Base-by-base conservation (phyloP, 2,329 filamentous ascomycete genomes). In the Fusarium falciforme region DNA sequence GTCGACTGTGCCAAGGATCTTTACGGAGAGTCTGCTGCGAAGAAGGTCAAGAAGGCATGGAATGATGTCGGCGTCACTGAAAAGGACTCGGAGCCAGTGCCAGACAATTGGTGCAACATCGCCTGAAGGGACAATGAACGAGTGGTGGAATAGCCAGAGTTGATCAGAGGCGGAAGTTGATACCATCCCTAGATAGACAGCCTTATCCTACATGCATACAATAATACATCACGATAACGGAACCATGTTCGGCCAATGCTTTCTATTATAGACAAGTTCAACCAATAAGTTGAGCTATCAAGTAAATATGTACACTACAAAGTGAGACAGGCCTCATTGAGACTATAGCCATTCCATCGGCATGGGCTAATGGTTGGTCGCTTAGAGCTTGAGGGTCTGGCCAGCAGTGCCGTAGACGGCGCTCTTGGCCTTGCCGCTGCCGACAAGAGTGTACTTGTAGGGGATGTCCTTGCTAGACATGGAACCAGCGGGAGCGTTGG, bases 401-500 rank as follows among this genome's bases (percentile, higher is more conserved):
- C 84, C 84, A 40, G 84, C 84, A 44, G 70, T 80, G 64, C 79
- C 78, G 16, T 77, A 76, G 61, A 89, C 84, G 20, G 83, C 80
- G 52, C 77, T 80, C 80, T 86, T 84, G 64, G 89, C 86, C 57
- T 82, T 85, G 35, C 71, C 80, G 5, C 85, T 84, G 3, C 87
- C 88, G 58, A 90, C 79, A n/a, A 79, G 76, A 54, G 68, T 69
- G 79, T 87, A 82, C 36, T 80, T 82, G 81, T 91, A 91, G 44
- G 80, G 78, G 78, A 92, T 90, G 3, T 86, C 86, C n/a, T 89
- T 83, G 36, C 81, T 82, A 61, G 81, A 86, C 57, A 90, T 82
- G n/a, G 85, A 88, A 29, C 88, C 87, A 61, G 81, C 77, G 9
- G 85, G 84, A 6, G 88, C 90, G 36, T 76, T 71, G 72, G 75